Evolutionary conservation across 2,329 filamentous ascomycete species (phyloP).

Genomic region (Lasiodiplodia gonubiensis): DNA sequence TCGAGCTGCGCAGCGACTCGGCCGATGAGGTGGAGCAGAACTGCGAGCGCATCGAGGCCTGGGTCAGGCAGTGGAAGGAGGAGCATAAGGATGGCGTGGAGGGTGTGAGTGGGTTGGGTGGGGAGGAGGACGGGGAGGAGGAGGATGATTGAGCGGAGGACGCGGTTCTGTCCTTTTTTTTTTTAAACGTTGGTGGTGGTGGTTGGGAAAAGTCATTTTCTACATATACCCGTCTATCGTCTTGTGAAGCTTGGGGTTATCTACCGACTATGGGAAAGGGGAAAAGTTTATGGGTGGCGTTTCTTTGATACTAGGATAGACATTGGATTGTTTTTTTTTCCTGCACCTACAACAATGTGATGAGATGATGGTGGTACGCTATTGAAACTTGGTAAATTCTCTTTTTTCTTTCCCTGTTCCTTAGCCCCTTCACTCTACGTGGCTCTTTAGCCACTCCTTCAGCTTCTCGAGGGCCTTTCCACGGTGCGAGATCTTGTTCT

Average conservation of each 20-base stretch:
- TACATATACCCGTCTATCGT: slow-evolving; percentile 25
- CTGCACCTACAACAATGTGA: background rate
- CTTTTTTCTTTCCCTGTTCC: background rate
- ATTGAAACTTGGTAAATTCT: background rate
- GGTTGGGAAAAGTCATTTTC: slow-evolving; percentile 5
- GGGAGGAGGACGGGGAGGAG: slow-evolving; percentile 34
- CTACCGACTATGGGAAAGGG: slow-evolving; percentile 21
- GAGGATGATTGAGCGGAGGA: slow-evolving; percentile 37
- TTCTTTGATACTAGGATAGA: background rate
- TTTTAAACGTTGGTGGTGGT: slow-evolving; percentile 3
- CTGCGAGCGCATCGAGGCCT: slow-evolving; percentile 79
- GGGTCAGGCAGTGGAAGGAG: slow-evolving; percentile 82
- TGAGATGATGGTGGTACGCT: background rate
- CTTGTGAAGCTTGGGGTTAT: background rate
- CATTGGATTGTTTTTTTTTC: background rate
- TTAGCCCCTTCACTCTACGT: slow-evolving; percentile 26
- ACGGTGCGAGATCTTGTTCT: slow-evolving; percentile 94
- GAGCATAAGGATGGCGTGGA: slow-evolving; percentile 54
- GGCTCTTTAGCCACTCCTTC: slow-evolving; percentile 68
- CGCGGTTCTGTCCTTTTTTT: slow-evolving; percentile 30
- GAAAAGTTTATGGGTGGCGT: slow-evolving; percentile 32
- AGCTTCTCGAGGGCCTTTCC: slow-evolving; percentile 86
- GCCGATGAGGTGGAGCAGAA: slow-evolving; percentile 88
- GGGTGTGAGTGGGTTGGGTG: slow-evolving; percentile 31
- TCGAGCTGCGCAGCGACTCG: slow-evolving; percentile 83